These are phyloP conservation scores for Curvularia sp. DNA, from an alignment of 2,329 filamentous ascomycete genomes.

Conservation along the genomic window DNA sequence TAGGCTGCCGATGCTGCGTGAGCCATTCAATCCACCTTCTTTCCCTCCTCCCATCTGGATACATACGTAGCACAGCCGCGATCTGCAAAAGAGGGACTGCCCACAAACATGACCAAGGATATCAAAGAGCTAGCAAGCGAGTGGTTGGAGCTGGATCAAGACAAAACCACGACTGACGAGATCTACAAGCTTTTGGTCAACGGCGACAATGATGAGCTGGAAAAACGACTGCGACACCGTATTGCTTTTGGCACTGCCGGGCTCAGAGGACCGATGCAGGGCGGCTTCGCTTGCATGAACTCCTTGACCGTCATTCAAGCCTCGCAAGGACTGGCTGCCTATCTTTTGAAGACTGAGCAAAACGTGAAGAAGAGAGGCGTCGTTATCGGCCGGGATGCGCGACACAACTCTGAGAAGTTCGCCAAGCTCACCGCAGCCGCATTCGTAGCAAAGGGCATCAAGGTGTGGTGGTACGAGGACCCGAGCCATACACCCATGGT, in stretches of 20 bases:
- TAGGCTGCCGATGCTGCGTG: background rate
- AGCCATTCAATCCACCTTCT: background rate
- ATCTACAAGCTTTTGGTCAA: constrained; percentile 60
- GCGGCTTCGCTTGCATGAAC: constrained; percentile 69
- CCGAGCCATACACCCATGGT: constrained; percentile 67
- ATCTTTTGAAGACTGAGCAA: constrained; percentile 58
- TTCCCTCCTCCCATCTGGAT: background rate
- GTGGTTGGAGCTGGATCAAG: constrained; percentile 66
- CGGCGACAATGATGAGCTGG: constrained; percentile 57
- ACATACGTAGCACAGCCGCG: background rate
- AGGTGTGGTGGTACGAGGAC: constrained; percentile 65
- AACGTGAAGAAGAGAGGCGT: constrained; percentile 57
- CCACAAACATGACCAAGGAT: constrained; percentile 38
- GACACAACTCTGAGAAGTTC: constrained; percentile 68
- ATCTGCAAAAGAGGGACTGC: background rate
- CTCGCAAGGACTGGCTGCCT: constrained; percentile 69
- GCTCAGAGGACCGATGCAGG: constrained; percentile 69
- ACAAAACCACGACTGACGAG: constrained; percentile 61
- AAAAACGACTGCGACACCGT: constrained; percentile 60
- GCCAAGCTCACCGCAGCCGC: constrained; percentile 66
- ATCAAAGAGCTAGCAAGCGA: constrained; percentile 57
- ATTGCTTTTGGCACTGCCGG: constrained; percentile 70
- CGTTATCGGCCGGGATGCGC: constrained; percentile 68
- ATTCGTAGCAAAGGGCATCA: constrained; percentile 64
- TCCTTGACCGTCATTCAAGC: constrained; percentile 67